phyloP scores from a whole-genome alignment of 352 stramenopile genomes.

The Phytophthora ramorum region DNA sequence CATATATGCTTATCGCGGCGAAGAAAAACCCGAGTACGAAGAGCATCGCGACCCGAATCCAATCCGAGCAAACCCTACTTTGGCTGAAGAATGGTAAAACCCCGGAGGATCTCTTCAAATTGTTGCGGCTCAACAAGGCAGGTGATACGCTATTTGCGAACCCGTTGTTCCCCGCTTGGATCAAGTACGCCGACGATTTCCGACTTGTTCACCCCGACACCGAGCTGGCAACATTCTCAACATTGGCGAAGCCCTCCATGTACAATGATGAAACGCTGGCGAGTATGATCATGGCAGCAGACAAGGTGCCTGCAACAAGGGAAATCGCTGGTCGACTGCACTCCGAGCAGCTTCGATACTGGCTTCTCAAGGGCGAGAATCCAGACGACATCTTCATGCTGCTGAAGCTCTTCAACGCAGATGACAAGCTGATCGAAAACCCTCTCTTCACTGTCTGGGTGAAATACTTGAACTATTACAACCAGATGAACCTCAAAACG shows the following conservation, averaged over 20 bases:
- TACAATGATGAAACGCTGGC: not conserved
- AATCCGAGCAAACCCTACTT: conserved; percentile 11
- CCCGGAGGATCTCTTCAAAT: not conserved
- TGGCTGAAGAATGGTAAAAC: conserved; percentile 2
- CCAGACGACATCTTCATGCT: not conserved
- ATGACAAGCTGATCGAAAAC: not conserved
- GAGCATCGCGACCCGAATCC: conserved; percentile 6
- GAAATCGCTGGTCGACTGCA: not conserved
- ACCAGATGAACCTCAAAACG: not conserved
- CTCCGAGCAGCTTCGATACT: not conserved
- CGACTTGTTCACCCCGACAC: not conserved
- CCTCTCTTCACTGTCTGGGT: not conserved
- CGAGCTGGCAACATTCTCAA: not conserved
- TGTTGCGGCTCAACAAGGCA: conserved; percentile 11
- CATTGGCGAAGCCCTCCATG: not conserved
- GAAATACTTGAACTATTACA: not conserved
- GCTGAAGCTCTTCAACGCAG: not conserved
- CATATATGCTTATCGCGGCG: conserved; percentile 11
- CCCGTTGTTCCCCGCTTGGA: conserved; percentile 8
- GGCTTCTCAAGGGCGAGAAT: not conserved
- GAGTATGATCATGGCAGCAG: not conserved
- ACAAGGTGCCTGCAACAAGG: not conserved
- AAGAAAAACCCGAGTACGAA: conserved; percentile 13
- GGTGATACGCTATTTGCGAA: conserved; percentile 2
- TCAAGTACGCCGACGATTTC: conserved; percentile 6